Conservation (phyloP, 2,329 filamentous ascomycete genomes). For the Penicillium sp. region DNA sequence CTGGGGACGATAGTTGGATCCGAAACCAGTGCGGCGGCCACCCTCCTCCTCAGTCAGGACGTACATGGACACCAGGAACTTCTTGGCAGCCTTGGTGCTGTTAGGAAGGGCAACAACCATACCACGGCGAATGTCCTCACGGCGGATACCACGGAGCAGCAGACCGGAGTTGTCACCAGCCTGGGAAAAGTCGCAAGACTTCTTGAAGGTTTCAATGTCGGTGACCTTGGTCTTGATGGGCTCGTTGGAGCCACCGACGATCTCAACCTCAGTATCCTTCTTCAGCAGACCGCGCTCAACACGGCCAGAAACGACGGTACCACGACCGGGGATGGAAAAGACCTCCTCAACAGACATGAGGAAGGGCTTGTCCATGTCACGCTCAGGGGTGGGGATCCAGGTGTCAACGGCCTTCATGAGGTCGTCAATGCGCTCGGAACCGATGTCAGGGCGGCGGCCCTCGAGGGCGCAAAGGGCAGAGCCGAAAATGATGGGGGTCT, state of each 20-base stretch:
- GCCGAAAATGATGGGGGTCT: slow-evolving; percentile 95
- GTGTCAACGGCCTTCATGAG: slow-evolving; percentile 84
- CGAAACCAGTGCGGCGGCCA: slow-evolving; percentile 93
- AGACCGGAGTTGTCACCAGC: slow-evolving; percentile 98
- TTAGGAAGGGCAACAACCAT: slow-evolving; percentile 91
- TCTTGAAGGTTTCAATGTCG: slow-evolving; percentile 99
- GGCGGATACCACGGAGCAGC: slow-evolving; percentile 89
- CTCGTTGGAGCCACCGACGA: slow-evolving; percentile 78
- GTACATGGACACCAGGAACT: slow-evolving; percentile 96
- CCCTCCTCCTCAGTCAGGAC: slow-evolving; percentile 97
- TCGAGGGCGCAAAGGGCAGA: slow-evolving; percentile 95
- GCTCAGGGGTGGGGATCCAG: slow-evolving; percentile 94
- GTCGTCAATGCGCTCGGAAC: slow-evolving; percentile 82
- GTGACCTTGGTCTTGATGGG: slow-evolving; percentile 98
- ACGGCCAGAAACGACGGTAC: slow-evolving; percentile 94
- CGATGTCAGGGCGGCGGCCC: slow-evolving; percentile 81
- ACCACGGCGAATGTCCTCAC: slow-evolving; percentile 89
- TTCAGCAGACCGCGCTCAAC: slow-evolving; percentile 94
- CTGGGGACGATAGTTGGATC: slow-evolving; percentile 94
- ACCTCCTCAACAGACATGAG: slow-evolving; percentile 96
- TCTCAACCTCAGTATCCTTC: slow-evolving; percentile 90
- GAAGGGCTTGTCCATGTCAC: slow-evolving; percentile 97
- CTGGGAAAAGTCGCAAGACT: slow-evolving; percentile 93
- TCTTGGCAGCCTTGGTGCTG: slow-evolving; percentile 77
- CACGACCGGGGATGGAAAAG: slow-evolving; percentile 87